Evolutionary conservation across 768 basidiomycete genomes (phyloP).

Genomic region (Termitomyces sp.): DNA sequence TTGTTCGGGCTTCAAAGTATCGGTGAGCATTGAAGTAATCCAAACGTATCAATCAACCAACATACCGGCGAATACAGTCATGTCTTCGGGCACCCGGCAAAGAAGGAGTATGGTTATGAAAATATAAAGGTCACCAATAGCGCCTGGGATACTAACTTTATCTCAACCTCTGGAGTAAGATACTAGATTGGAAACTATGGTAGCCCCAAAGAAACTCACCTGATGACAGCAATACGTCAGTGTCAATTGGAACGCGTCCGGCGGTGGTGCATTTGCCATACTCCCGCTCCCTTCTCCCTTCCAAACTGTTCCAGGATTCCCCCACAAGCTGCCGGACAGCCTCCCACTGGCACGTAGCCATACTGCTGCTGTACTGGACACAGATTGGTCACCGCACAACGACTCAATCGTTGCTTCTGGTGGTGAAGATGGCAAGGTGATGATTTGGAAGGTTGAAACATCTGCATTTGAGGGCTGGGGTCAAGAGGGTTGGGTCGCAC

Average conservation of each 20-base stretch:
- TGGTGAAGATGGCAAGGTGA: conserved; percentile 90
- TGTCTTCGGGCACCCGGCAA: conserved; percentile 84
- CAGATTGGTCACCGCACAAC: conserved; percentile 94
- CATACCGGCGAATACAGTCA: conserved; percentile 46
- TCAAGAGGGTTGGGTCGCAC: conserved; percentile 72
- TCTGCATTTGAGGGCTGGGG: conserved; percentile 79
- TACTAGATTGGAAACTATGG: background rate
- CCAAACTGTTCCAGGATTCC: conserved; percentile 45
- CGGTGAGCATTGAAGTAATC: conserved; percentile 38
- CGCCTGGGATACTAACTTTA: conserved; percentile 95
- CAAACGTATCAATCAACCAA: background rate
- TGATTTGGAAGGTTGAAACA: conserved; percentile 82
- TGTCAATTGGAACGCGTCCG: conserved; percentile 91
- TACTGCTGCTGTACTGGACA: conserved; percentile 84
- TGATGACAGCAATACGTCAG: conserved; percentile 69
- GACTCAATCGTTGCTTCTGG: conserved; percentile 87
- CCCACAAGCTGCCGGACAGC: conserved; percentile 84
- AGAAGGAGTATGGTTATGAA: conserved; percentile 77
- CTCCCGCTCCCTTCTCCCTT: conserved; percentile 79
- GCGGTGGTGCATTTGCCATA: conserved; percentile 93
- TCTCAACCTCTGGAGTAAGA: conserved; percentile 77
- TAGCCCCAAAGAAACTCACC: conserved; percentile 5
- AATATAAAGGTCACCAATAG: conserved; percentile 84
- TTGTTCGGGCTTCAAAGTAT: conserved; percentile 84
- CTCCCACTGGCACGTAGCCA: conserved; percentile 88